These are phyloP conservation scores for Gossypium rotundifolium DNA, from an alignment of 345 rosid species.

Conservation along the genomic window DNA sequence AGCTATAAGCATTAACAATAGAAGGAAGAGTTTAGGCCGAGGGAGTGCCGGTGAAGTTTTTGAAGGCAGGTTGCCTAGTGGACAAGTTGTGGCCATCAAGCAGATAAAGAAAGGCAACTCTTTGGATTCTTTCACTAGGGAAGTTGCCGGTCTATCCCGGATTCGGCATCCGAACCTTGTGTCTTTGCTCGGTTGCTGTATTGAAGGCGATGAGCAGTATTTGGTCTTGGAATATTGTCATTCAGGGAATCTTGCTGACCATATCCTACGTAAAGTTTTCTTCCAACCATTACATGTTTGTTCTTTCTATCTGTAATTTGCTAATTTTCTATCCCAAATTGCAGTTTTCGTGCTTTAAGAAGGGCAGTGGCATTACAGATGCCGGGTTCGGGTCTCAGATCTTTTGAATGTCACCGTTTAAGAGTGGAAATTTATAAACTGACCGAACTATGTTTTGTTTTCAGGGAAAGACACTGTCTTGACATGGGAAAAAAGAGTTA, in stretches of 20 bases:
- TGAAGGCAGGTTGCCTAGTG: constrained; percentile 56
- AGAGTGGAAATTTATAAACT: neutral
- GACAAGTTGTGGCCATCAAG: constrained; percentile 54
- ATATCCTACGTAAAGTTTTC: constrained; percentile 40
- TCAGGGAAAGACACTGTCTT: constrained; percentile 42
- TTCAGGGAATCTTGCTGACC: constrained; percentile 51
- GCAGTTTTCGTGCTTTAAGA: neutral
- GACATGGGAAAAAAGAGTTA: constrained; percentile 57
- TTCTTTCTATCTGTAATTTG: neutral
- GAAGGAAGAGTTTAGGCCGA: constrained; percentile 32
- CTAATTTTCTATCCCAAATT: neutral
- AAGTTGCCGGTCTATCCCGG: constrained; percentile 56
- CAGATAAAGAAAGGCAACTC: constrained; percentile 34
- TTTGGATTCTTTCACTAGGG: constrained; percentile 41
- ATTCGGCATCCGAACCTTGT: constrained; percentile 58
- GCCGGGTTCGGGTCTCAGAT: neutral
- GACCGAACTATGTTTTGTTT: neutral
- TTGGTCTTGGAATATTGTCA: constrained; percentile 59
- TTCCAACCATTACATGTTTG: neutral
- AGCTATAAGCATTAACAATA: constrained; percentile 34
- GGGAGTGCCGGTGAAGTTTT: constrained; percentile 62
- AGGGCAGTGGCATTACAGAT: neutral
- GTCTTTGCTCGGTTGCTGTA: constrained; percentile 51
- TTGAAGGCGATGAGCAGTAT: constrained; percentile 46
- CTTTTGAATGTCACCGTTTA: neutral